These are phyloP conservation scores for Rheum nobile DNA, from an alignment of 148 eudicot species.

Conservation along the genomic window DNA sequence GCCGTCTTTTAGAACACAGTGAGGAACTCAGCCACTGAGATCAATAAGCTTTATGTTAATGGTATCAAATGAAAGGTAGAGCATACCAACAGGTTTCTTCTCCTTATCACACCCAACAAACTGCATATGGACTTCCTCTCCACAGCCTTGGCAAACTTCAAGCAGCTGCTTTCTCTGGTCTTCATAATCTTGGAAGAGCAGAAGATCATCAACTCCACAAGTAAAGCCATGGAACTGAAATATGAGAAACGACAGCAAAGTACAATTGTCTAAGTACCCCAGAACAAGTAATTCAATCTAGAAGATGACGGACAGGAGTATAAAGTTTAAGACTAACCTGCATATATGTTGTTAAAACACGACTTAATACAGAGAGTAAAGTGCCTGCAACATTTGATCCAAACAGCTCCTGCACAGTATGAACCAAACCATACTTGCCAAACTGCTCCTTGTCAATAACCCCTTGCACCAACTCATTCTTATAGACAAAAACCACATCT, in stretches of 20 bases:
- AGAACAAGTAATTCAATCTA: neutral
- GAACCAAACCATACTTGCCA: conserved; percentile 96
- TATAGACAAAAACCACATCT: conserved; percentile 56
- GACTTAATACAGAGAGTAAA: conserved; percentile 83
- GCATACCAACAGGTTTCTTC: conserved; percentile 1
- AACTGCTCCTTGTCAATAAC: conserved; percentile 99
- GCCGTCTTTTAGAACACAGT: too few species aligned
- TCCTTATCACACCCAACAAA: conserved; percentile 16
- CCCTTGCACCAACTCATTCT: conserved; percentile 90
- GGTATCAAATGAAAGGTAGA: neutral
- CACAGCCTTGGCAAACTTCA: conserved; percentile 55
- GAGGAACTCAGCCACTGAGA: neutral
- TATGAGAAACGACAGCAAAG: conserved; percentile 7
- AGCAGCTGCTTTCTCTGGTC: conserved; percentile 50
- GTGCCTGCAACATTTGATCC: conserved; percentile 71
- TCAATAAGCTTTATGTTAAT: neutral
- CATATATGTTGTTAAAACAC: conserved; percentile 60
- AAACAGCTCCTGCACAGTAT: conserved; percentile 93
- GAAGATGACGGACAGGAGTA: neutral
- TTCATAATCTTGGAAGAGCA: conserved; percentile 52
- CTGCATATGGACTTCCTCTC: conserved; percentile 71
- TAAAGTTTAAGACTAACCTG: conserved; percentile 37
- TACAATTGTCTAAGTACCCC: neutral
- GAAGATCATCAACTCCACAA: conserved; percentile 89
- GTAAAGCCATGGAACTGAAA: conserved; percentile 86